Conservation (phyloP, 805 yeast genomes). For the Babjeviella inositovora region DNA sequence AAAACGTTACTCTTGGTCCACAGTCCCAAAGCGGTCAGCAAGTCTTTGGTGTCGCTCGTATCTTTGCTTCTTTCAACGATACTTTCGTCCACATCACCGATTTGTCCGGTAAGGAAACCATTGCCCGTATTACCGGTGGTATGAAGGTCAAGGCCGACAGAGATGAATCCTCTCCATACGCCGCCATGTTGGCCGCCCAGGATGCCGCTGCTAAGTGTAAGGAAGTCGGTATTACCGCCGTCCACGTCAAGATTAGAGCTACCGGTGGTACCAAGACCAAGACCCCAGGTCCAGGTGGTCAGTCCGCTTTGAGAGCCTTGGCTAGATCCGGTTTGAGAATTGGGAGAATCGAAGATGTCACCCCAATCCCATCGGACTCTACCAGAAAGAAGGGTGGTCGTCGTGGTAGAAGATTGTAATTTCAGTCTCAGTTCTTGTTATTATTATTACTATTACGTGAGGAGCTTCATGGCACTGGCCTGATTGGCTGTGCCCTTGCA, state of each 20-base stretch:
- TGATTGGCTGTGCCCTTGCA: too few relatives aligned
- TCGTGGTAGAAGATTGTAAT: constrained; percentile 99
- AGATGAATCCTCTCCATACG: constrained; percentile 99
- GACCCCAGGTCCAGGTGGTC: constrained; percentile 99
- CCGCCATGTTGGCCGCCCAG: constrained; percentile 99
- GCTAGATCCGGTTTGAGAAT: constrained; percentile 99
- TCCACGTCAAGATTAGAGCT: constrained; percentile 99
- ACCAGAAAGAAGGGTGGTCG: constrained; percentile 99
- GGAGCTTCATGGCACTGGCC: too few relatives aligned
- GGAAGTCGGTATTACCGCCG: constrained; percentile 99
- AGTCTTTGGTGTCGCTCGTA: constrained; percentile 99
- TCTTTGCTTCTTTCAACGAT: constrained; percentile 99
- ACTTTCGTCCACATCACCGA: constrained; percentile 99
- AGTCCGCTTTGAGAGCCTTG: constrained; percentile 96
- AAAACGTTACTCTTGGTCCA: constrained; percentile 58
- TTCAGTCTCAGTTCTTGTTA: too few relatives aligned
- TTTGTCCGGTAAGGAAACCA: constrained; percentile 49
- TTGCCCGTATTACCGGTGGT: constrained; percentile 37
- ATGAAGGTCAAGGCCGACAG: constrained; percentile 99
- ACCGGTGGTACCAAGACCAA: constrained; percentile 99
- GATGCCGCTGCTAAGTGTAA: constrained; percentile 98
- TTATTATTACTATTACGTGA: too few relatives aligned
- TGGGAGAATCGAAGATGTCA: constrained; percentile 99
- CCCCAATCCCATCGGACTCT: constrained; percentile 99
- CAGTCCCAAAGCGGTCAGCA: constrained; percentile 95